phyloP scores from a whole-genome alignment of 192 early-diverging fungal genomes.

The Backusella tarrabulga region DNA sequence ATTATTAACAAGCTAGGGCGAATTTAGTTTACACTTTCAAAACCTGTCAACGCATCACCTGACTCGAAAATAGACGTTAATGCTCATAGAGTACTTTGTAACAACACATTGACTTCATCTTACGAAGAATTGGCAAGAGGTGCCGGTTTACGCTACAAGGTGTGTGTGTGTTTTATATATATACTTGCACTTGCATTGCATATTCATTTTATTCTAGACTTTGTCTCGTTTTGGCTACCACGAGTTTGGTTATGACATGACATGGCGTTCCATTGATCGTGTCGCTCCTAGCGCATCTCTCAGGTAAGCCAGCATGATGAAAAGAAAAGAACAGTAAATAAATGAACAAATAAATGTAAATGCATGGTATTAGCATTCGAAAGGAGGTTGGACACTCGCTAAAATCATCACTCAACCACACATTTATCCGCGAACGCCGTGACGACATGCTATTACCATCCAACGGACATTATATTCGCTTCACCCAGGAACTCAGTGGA shows the following conservation, averaged over 20 bases:
- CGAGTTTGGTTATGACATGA: constrained; percentile 63
- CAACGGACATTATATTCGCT: constrained; percentile 55
- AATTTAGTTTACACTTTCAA: constrained; percentile 55
- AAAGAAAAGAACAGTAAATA: not conserved
- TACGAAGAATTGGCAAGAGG: constrained; percentile 75
- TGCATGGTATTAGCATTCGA: constrained; percentile 23
- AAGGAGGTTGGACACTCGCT: constrained; percentile 46
- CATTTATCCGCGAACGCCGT: constrained; percentile 66
- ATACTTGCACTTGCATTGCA: not conserved
- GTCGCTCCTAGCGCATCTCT: constrained; percentile 58
- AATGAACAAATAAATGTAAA: not conserved
- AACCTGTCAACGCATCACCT: constrained; percentile 74
- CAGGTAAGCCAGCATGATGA: constrained; percentile 32
- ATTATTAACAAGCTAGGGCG: constrained; percentile 2
- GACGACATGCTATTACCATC: constrained; percentile 84
- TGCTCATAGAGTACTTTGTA: constrained; percentile 63
- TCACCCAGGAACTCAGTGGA: constrained; percentile 73
- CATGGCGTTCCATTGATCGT: constrained; percentile 78
- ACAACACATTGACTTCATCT: constrained; percentile 62
- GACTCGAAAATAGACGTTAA: constrained; percentile 61
- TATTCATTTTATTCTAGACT: constrained; percentile 28
- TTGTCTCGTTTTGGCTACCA: constrained; percentile 54
- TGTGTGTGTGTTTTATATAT: constrained; percentile 18
- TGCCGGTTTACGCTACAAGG: constrained; percentile 54
- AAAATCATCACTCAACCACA: constrained; percentile 78